These are phyloP conservation scores for Microdochium paspali DNA, from an alignment of 2,329 filamentous ascomycete species.

Conservation along the genomic window DNA sequence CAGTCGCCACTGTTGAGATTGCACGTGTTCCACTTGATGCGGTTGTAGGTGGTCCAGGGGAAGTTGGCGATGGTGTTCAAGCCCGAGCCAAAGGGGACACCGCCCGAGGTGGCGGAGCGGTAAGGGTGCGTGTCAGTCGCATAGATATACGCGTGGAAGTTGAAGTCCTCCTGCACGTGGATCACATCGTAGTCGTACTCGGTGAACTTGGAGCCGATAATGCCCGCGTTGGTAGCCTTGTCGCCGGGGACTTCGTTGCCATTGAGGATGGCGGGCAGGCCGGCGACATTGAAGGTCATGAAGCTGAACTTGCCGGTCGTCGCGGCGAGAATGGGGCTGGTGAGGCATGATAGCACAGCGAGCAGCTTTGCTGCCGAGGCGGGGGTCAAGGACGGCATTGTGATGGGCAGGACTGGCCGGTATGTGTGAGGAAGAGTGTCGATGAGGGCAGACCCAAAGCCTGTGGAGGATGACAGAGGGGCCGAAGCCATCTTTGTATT, in stretches of 20 bases:
- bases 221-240: slow-evolving; percentile 32
- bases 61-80: slow-evolving; percentile 38
- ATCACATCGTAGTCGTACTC: slow-evolving; percentile 36
- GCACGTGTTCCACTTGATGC: slow-evolving; percentile 34
- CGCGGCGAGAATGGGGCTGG: background rate
- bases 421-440: no score
- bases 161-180: slow-evolving; percentile 43
- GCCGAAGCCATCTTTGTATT: no score
- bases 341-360: background rate
- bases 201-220: slow-evolving; percentile 31
- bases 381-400: background rate
- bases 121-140: slow-evolving; percentile 32
- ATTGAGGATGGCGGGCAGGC: slow-evolving; percentile 33
- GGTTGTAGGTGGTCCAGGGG: slow-evolving; percentile 29
- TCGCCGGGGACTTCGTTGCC: slow-evolving; percentile 36
- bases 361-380: background rate
- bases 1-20: slow-evolving; percentile 34
- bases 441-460: no score
- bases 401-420: background rate
- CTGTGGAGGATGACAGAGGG: no score
- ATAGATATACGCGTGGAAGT: slow-evolving; percentile 39
- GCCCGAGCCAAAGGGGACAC: slow-evolving; percentile 35
- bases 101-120: slow-evolving; percentile 37
- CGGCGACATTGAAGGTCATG: slow-evolving; percentile 39
- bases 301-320: slow-evolving; percentile 29